Evolutionary conservation across 495 filamentous ascomycete genomes (phyloP), one percentile per base, ranked within the genome.

Genomic region (Aspergillus heteromorphus): DNA sequence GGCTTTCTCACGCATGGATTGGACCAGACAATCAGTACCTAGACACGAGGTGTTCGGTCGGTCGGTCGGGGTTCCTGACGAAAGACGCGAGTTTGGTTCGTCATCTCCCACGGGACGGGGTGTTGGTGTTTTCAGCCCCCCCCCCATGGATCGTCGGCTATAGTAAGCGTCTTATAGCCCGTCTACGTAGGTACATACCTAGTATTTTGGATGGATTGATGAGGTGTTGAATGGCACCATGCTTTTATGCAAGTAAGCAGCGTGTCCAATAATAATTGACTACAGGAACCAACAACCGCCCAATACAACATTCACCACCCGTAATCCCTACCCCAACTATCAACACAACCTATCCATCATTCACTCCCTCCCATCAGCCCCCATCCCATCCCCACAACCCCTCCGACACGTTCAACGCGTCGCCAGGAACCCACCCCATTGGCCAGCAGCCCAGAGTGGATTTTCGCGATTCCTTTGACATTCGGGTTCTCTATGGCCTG

Each of bases 391-490:
- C 34, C 34, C 13, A 38, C 6, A n/a, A 20, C 14, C 17, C 20
- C 23, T 13, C 49, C 17, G 45, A 8, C 41, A 5, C 27, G 17
- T 45, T 25, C 11, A 10, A 53, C 40, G 23, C 51, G 27, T 53
- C 40, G 14, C 43, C 30, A 36, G 16, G 8, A 17, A 18, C 41
- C 34, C 40, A 13, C 9, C 10, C 20, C 16, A 29, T 18, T 45
- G 51, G 51, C 4, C 25, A 23, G 27, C 40, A 27, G 20, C 1
- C 8, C 23, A 45, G 18, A 45, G 51, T 53, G 51, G 40, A 53
- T 53, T 45, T 53, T 53, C 40, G 51, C 51, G 40, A 53, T 53
- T 53, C 40, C 27, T 53, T 45, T 40, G 16, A 31, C 23, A 34
- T 45, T 25, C 5, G 11, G 23, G 11, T 20, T 10, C 19, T 36